These are phyloP conservation scores for Heritiera fomes DNA, from an alignment of 345 rosid species.

Conservation along the genomic window DNA sequence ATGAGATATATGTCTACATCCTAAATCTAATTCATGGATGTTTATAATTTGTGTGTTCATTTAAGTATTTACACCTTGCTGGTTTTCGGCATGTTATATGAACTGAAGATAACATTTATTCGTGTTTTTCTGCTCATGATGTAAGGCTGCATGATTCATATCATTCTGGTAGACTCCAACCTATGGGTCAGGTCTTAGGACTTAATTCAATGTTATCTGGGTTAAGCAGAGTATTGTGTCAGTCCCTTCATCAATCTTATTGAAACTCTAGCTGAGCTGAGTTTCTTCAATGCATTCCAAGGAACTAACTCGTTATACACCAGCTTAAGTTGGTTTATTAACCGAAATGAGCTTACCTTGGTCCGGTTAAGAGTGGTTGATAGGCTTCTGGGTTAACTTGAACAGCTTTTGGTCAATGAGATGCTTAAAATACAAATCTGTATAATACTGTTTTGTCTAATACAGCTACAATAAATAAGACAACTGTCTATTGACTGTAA, in stretches of 20 bases:
- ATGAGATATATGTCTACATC: neutral
- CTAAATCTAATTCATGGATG: neutral
- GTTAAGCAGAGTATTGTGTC: neutral
- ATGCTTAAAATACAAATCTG: neutral
- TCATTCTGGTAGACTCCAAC: neutral
- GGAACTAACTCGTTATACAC: neutral
- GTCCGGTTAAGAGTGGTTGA: neutral
- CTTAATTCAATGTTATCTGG: neutral
- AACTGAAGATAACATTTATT: neutral
- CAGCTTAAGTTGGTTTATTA: neutral
- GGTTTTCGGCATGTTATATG: neutral
- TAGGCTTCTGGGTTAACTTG: neutral
- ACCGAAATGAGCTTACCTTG: neutral
- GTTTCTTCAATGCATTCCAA: conserved; percentile 2
- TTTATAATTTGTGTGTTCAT: neutral
- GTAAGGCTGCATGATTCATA: neutral
- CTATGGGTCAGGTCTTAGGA: neutral
- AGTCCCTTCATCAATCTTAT: neutral
- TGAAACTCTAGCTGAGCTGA: conserved; percentile 6
- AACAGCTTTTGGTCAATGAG: neutral
- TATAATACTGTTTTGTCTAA: neutral
- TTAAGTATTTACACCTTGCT: neutral
- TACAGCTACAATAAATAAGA: neutral
- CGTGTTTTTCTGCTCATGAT: neutral
- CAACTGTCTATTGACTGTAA: conserved; percentile 13